These are phyloP conservation scores for Beverwykella pulmonaria DNA, from an alignment of 495 filamentous ascomycete species.

Conservation along the genomic window DNA sequence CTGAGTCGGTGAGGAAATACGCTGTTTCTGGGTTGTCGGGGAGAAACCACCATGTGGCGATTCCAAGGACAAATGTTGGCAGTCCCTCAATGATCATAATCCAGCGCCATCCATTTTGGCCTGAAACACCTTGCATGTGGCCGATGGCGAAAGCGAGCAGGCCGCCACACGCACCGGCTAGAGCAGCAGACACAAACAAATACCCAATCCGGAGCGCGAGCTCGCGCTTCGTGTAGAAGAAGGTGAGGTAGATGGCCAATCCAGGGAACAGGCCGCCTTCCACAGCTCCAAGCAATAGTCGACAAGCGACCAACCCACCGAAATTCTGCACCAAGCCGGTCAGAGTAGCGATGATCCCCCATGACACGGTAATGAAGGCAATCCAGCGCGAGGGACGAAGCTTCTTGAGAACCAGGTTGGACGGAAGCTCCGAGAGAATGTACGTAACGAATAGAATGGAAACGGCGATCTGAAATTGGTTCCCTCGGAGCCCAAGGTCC, in stretches of 20 bases:
- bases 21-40: slow-evolving; percentile 62
- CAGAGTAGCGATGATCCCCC: slow-evolving; percentile 73
- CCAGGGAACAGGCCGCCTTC: slow-evolving; percentile 71
- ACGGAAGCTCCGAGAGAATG: slow-evolving; percentile 62
- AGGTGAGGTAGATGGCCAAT: slow-evolving; percentile 58
- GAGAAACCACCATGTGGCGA: slow-evolving; percentile 63
- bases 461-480: slow-evolving; percentile 71
- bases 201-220: slow-evolving; percentile 74
- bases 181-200: slow-evolving; percentile 73
- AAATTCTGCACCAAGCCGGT: slow-evolving; percentile 67
- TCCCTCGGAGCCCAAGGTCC: slow-evolving; percentile 62
- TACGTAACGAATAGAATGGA: slow-evolving; percentile 74
- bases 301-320: slow-evolving; percentile 57
- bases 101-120: slow-evolving; percentile 66
- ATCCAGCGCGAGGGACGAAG: slow-evolving; percentile 69
- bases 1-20: slow-evolving; percentile 40
- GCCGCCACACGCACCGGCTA: slow-evolving; percentile 76
- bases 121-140: slow-evolving; percentile 66
- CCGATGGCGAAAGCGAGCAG: slow-evolving; percentile 75
- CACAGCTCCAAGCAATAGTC: slow-evolving; percentile 58
- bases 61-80: slow-evolving; percentile 65
- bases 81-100: slow-evolving; percentile 75
- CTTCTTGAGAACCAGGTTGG: slow-evolving; percentile 66
- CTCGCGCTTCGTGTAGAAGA: slow-evolving; percentile 75
- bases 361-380: slow-evolving; percentile 62